Conservation (phyloP, 2,329 filamentous ascomycete species). For the Pseudohalonectria lignicola region DNA sequence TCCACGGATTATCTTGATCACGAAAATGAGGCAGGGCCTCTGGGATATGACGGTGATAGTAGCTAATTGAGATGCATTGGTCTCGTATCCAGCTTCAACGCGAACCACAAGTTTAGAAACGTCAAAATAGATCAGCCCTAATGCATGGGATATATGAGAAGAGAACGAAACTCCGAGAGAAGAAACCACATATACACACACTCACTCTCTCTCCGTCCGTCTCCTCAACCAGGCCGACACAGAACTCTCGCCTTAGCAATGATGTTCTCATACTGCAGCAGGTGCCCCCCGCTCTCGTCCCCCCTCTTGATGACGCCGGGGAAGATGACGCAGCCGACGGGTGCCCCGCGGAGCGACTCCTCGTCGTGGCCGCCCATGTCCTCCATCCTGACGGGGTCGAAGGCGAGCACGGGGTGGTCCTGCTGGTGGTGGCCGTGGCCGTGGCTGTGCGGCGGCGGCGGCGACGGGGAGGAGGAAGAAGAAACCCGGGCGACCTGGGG, state of each 20-base stretch:
- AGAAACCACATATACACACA: no score
- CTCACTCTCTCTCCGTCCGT: no score
- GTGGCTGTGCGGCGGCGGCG: not conserved
- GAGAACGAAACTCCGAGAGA: no score
- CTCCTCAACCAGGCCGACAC: slow-evolving; percentile 36
- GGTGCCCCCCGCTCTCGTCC: slow-evolving; percentile 51
- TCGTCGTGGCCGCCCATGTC: slow-evolving; percentile 50
- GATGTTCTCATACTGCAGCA: slow-evolving; percentile 47
- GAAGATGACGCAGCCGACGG: slow-evolving; percentile 52
- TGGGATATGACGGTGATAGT: no score
- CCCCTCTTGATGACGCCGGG: slow-evolving; percentile 54
- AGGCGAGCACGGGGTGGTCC: slow-evolving; percentile 42
- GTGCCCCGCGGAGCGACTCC: slow-evolving; percentile 35
- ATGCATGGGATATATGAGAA: no score
- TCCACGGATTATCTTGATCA: no score
- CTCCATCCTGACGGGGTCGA: slow-evolving; percentile 52
- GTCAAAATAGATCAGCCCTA: no score
- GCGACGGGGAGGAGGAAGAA: no score
- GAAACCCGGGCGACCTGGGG: slow-evolving; percentile 36
- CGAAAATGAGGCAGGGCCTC: no score
- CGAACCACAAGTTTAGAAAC: no score
- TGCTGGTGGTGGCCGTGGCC: slow-evolving; percentile 19
- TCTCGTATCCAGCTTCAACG: no score
- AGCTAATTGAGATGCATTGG: no score
- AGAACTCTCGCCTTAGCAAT: slow-evolving; percentile 57